Evolutionary conservation across 495 filamentous ascomycete species (phyloP).

Genomic region (Xylaria bambusicola): DNA sequence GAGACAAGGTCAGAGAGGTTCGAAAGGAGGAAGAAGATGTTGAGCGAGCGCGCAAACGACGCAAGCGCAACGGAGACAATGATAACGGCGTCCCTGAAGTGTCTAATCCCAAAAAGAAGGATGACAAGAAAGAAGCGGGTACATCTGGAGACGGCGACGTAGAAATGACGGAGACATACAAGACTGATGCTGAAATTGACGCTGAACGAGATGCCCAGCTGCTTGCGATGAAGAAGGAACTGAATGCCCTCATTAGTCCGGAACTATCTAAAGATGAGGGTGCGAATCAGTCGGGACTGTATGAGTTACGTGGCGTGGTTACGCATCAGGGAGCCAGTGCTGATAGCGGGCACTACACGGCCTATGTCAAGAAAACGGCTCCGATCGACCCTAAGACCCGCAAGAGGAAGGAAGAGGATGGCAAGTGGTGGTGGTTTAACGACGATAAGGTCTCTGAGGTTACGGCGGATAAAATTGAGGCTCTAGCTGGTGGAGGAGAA

Average conservation of each 20-base stretch:
- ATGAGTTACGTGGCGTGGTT: constrained; percentile 90
- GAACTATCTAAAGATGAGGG: constrained; percentile 72
- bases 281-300: constrained; percentile 88
- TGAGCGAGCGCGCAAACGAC: constrained; percentile 82
- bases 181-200: constrained; percentile 91
- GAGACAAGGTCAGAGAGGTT: constrained; percentile 93
- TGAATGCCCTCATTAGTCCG: constrained; percentile 71
- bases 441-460: constrained; percentile 97
- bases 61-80: constrained; percentile 71
- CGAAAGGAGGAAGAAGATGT: constrained; percentile 92
- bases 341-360: constrained; percentile 96
- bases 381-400: constrained; percentile 64
- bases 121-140: constrained; percentile 25
- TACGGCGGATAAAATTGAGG: constrained; percentile 84
- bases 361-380: constrained; percentile 91
- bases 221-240: constrained; percentile 77
- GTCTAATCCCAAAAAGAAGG: constrained; percentile 32
- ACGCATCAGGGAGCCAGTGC: constrained; percentile 98
- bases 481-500: constrained; percentile 90
- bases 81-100: constrained; percentile 51
- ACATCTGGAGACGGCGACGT: constrained; percentile 58
- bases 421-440: constrained; percentile 99
- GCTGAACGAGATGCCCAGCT: constrained; percentile 76
- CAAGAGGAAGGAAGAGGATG: constrained; percentile 76
- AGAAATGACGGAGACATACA: constrained; percentile 75